Evolutionary conservation across 441 rosid species (phyloP).

Genomic region (Syzygium syzygioides): DNA sequence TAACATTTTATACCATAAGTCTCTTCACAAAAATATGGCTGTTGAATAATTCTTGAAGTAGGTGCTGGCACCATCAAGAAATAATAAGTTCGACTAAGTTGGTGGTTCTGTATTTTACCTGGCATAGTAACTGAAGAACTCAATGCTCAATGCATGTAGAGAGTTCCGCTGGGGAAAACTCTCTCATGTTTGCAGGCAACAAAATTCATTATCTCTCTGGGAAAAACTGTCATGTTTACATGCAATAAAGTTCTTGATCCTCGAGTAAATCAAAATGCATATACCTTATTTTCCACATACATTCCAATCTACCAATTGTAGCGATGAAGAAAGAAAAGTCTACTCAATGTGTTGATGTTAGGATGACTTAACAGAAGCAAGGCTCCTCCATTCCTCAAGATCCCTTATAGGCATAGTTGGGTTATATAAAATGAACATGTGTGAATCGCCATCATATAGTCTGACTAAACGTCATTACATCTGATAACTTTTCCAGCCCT

Average conservation of each 20-base stretch:
- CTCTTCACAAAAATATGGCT: background rate
- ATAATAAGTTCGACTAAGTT: background rate
- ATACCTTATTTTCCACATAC: background rate
- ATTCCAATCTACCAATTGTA: background rate
- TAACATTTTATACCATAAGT: background rate
- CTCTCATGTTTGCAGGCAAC: background rate
- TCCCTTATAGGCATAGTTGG: background rate
- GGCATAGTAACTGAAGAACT: background rate
- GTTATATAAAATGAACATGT: background rate
- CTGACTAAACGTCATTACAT: background rate
- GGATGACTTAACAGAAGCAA: background rate
- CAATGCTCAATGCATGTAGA: background rate
- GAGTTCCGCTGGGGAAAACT: background rate
- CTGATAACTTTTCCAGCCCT: background rate
- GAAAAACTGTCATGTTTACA: background rate
- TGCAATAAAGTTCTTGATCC: background rate
- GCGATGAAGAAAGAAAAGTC: background rate
- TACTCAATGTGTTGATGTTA: background rate
- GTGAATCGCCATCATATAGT: background rate
- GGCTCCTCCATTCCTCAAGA: background rate
- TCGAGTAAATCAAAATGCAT: background rate
- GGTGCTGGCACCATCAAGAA: background rate
- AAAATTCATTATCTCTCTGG: background rate
- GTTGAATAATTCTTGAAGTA: background rate
- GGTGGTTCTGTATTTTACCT: background rate